phyloP scores from a whole-genome alignment of 2,329 filamentous ascomycete genomes.

The Neofusicoccum laricinum region DNA sequence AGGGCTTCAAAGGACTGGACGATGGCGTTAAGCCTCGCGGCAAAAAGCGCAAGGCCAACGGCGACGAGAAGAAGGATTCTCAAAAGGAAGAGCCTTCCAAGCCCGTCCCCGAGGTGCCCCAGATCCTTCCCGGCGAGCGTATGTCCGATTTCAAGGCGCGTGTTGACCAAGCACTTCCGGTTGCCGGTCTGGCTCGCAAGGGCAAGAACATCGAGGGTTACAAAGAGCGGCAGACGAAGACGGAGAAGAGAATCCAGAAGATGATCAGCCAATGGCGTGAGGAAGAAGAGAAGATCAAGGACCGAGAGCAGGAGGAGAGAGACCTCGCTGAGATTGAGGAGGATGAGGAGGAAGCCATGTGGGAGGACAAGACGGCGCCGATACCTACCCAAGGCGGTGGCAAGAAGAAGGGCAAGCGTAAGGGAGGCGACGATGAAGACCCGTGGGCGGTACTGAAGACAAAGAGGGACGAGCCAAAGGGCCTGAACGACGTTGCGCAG shows the following conservation, averaged over 20 bases:
- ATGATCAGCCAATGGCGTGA: conserved; percentile 59
- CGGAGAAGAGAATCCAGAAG: conserved; percentile 72
- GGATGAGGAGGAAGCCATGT: conserved; percentile 60
- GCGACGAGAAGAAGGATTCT: conserved; percentile 20
- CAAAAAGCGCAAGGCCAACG: conserved; percentile 48
- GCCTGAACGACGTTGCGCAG: conserved; percentile 60
- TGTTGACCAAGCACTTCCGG: conserved; percentile 79
- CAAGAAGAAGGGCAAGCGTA: conserved; percentile 47
- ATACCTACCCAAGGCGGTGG: conserved; percentile 53
- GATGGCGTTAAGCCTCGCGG: conserved; percentile 55
- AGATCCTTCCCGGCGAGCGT: conserved; percentile 79
- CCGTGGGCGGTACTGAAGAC: conserved; percentile 73
- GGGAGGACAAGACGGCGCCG: conserved; percentile 62
- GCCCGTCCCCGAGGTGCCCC: conserved; percentile 46
- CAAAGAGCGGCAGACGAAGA: conserved; percentile 69
- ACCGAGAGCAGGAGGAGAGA: conserved; percentile 74
- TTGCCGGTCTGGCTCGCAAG: conserved; percentile 62
- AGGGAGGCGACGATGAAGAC: conserved; percentile 60
- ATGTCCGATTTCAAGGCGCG: conserved; percentile 77
- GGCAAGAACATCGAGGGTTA: conserved; percentile 64
- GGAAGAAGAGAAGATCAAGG: conserved; percentile 56
- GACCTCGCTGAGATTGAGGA: conserved; percentile 64
- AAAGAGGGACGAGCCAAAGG: conserved; percentile 44
- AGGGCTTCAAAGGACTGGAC: conserved; percentile 64
- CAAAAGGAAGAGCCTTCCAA: conserved; percentile 22